These are phyloP conservation scores for Echria macrotheca DNA, from an alignment of 495 filamentous ascomycete genomes.

Conservation along the genomic window DNA sequence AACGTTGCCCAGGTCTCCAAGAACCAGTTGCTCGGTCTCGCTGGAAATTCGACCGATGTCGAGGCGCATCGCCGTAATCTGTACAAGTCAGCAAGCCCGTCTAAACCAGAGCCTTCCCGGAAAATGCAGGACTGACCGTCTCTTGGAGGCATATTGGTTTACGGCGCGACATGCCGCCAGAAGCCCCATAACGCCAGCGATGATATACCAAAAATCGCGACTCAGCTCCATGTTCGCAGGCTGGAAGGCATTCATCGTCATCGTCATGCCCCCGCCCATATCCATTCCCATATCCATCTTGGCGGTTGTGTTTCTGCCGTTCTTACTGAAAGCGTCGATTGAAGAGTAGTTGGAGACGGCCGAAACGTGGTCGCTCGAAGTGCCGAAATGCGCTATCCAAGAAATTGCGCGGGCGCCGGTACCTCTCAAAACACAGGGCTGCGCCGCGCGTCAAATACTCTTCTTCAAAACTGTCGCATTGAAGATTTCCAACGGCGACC, in stretches of 20 bases:
- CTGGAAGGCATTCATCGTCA: slow-evolving; percentile 31
- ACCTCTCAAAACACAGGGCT: too few relatives aligned
- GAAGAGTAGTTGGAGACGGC: too few relatives aligned
- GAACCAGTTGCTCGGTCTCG: slow-evolving; percentile 57
- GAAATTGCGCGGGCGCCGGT: too few relatives aligned
- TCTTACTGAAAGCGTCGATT: too few relatives aligned
- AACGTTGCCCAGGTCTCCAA: slow-evolving; percentile 57
- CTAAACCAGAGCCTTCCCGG: too few relatives aligned
- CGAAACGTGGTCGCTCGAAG: background rate
- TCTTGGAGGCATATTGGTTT: slow-evolving; percentile 31
- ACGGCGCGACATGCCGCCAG: slow-evolving; percentile 32
- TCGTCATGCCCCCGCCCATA: slow-evolving; percentile 27
- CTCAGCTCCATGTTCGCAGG: slow-evolving; percentile 37
- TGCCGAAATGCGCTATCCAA: too few relatives aligned
- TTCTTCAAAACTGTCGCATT: too few relatives aligned
- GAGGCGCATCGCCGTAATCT: slow-evolving; percentile 35
- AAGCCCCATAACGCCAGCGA: slow-evolving; percentile 36
- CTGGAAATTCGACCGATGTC: slow-evolving; percentile 47
- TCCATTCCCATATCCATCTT: slow-evolving; percentile 31
- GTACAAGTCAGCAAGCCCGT: background rate
- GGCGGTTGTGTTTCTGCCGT: too few relatives aligned
- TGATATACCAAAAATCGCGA: slow-evolving; percentile 46
- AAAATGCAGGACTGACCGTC: slow-evolving; percentile 24
- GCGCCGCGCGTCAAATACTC: too few relatives aligned
- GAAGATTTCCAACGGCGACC: too few relatives aligned